These are phyloP conservation scores for Lolium rigidum DNA, from an alignment of 176 grass and related monocot species.

Conservation along the genomic window DNA sequence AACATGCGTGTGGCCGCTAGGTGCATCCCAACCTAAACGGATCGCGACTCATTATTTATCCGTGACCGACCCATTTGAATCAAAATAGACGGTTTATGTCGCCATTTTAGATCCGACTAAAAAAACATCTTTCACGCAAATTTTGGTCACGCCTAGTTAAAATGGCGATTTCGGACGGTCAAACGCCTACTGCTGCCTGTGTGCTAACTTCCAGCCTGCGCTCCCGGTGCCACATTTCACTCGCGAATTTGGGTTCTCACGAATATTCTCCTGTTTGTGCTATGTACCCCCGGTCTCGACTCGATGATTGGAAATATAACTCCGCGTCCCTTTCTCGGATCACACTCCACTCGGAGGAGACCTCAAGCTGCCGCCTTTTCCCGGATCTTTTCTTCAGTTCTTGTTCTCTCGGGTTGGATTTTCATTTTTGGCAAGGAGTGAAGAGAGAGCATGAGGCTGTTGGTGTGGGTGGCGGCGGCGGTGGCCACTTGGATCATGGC, in stretches of 20 bases:
- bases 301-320: conserved; percentile 25
- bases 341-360: neutral
- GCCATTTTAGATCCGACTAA: no score
- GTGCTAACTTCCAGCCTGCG: neutral
- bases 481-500: conserved; percentile 31
- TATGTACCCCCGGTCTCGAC: neutral
- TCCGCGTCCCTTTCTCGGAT: neutral
- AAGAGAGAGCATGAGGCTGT: conserved; percentile 11
- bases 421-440: neutral
- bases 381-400: neutral
- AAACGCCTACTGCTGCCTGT: no score
- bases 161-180: no score
- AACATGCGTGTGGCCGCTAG: no score
- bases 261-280: conserved; percentile 29
- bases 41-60: no score
- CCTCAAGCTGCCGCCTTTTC: conserved; percentile 15
- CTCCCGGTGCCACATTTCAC: neutral
- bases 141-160: no score
- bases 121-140: no score
- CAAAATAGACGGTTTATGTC: no score
- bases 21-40: no score
- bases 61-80: no score
- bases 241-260: neutral
- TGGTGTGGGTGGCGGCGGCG: conserved; percentile 17
- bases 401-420: neutral